Evolutionary conservation across 345 rosid species (phyloP).

Genomic region (Lepidium sativum): DNA sequence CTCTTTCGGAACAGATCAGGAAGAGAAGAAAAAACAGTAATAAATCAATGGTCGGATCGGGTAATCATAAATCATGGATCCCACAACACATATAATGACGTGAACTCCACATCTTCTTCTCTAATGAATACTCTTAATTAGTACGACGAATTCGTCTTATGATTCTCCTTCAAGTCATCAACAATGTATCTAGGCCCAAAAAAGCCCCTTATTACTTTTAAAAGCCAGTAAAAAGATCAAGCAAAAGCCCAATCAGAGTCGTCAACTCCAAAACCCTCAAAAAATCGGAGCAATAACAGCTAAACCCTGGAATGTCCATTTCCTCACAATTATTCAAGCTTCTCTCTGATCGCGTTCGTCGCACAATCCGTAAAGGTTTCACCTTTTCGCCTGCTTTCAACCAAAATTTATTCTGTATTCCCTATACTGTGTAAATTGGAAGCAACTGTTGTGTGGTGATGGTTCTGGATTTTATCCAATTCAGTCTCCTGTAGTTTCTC

Average conservation of each 20-base stretch:
- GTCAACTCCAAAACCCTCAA: slow-evolving; percentile 17
- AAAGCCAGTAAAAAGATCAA: neutral
- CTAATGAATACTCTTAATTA: neutral
- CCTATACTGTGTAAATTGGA: neutral
- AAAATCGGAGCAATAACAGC: too few species aligned
- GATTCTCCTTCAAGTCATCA: neutral
- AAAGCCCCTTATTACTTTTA: neutral
- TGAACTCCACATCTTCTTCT: slow-evolving; percentile 20
- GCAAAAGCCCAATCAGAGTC: slow-evolving; percentile 11
- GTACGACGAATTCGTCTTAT: neutral
- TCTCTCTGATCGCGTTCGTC: slow-evolving; percentile 3
- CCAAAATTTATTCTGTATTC: neutral
- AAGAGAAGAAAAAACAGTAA: too few species aligned
- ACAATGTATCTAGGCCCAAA: neutral
- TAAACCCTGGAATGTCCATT: slow-evolving; percentile 18
- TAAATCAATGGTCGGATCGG: neutral
- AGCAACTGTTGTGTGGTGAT: neutral
- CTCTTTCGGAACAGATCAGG: too few species aligned
- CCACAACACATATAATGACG: slow-evolving; percentile 17
- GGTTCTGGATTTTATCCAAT: slow-evolving; percentile 2
- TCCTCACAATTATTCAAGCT: slow-evolving; percentile 5
- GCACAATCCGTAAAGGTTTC: slow-evolving; percentile 20
- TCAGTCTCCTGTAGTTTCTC: neutral
- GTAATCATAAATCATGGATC: slow-evolving; percentile 28
- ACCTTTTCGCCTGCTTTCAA: neutral